Conservation (phyloP, 2,329 filamentous ascomycete species). For the Anthostomella pinea region DNA sequence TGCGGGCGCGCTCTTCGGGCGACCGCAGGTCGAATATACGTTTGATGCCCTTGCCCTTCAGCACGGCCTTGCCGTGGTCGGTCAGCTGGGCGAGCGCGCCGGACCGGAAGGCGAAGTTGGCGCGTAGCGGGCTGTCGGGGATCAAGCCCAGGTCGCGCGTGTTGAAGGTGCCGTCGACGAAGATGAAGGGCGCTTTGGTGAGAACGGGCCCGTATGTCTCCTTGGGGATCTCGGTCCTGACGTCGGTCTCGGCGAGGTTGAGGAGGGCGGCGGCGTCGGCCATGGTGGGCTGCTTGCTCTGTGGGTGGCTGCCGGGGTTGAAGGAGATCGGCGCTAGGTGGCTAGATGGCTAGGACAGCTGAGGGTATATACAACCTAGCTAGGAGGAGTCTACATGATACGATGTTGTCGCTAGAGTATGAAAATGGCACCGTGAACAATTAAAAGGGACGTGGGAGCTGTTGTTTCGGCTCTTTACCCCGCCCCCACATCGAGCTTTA, state of each 20-base stretch:
- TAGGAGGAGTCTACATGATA: too few species aligned
- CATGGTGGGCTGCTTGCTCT: conserved; percentile 17
- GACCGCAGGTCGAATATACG: conserved; percentile 53
- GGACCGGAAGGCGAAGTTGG: conserved; percentile 45
- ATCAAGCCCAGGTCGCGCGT: conserved; percentile 49
- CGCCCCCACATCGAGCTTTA: too few species aligned
- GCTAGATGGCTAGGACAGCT: too few species aligned
- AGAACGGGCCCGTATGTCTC: conserved; percentile 37
- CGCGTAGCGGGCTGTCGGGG: conserved; percentile 38
- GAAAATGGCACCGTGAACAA: too few species aligned
- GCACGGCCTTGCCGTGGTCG: conserved; percentile 35
- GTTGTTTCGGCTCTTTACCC: too few species aligned
- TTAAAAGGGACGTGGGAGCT: too few species aligned
- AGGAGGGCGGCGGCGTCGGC: conserved; percentile 30
- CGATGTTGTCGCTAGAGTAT: too few species aligned
- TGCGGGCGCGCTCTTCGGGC: conserved; percentile 38
- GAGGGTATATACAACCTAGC: too few species aligned
- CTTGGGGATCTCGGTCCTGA: conserved; percentile 36
- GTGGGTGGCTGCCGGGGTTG: neutral
- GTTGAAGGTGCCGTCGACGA: conserved; percentile 48
- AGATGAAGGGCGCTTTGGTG: conserved; percentile 44
- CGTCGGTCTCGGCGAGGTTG: conserved; percentile 41
- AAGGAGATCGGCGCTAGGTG: neutral
- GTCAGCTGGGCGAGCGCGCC: conserved; percentile 40
- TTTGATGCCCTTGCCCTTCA: conserved; percentile 37